Evolutionary conservation across 2,329 filamentous ascomycete species (phyloP).

Genomic region (Grosmannia serpens): DNA sequence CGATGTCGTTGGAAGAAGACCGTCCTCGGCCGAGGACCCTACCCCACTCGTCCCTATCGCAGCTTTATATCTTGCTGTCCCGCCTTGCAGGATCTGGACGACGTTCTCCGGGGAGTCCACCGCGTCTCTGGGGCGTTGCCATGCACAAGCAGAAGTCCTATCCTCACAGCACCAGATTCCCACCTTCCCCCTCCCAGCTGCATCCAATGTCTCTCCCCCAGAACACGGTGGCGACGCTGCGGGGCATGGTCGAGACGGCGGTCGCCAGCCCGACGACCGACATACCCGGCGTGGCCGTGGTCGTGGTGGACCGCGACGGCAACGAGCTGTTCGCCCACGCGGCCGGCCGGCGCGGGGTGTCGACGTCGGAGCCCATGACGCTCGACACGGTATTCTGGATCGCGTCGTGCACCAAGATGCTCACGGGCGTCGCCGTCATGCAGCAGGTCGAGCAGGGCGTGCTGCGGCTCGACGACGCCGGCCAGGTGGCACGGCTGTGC

Average conservation of each 20-base stretch:
- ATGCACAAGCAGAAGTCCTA: too few relatives aligned
- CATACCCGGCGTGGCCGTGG: constrained; percentile 33
- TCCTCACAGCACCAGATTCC: not conserved
- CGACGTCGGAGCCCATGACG: constrained; percentile 38
- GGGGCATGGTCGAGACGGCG: constrained; percentile 24
- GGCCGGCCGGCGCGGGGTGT: constrained; percentile 33
- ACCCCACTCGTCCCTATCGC: too few relatives aligned
- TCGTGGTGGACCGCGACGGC: constrained; percentile 35
- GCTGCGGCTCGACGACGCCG: constrained; percentile 35
- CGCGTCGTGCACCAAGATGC: constrained; percentile 46
- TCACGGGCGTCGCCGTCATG: constrained; percentile 40
- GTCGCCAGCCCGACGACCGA: constrained; percentile 23
- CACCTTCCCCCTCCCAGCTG: not conserved
- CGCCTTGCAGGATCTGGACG: too few relatives aligned
- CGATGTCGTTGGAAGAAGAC: too few relatives aligned
- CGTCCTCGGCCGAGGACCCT: too few relatives aligned
- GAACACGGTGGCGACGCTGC: constrained; percentile 12
- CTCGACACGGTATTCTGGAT: constrained; percentile 51
- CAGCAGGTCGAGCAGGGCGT: constrained; percentile 43
- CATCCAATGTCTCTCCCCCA: constrained; percentile 10
- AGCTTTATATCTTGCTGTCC: too few relatives aligned
- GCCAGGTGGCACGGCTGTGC: constrained; percentile 32
- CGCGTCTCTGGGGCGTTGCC: too few relatives aligned
- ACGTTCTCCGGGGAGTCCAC: too few relatives aligned
- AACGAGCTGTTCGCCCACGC: constrained; percentile 35